Percentiles rank a stretch among this genome's conserved stretches.
phyloP scores from a whole-genome alignment of 139 green algal genomes.

The Coelastrella sp. region DNA sequence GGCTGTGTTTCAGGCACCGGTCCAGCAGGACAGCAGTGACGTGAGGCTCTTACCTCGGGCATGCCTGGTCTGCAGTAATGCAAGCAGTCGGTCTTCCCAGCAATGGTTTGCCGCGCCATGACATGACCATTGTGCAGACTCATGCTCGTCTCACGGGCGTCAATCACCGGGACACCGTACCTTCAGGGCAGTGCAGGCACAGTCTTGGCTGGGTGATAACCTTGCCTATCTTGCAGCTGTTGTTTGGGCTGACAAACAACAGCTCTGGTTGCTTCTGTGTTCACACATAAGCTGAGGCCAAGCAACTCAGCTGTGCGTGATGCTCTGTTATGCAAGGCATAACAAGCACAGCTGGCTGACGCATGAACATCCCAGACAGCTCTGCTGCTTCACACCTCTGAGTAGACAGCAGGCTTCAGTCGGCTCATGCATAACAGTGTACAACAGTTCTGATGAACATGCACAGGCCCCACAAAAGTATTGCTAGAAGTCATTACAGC shows the following conservation, averaged over 20 bases:
- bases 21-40: not conserved
- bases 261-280: no score
- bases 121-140: conserved; percentile 7
- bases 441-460: no score
- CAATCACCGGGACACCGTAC: not conserved
- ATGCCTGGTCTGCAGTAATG: conserved; percentile 34
- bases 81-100: conserved; percentile 3
- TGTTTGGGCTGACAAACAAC: not conserved
- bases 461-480: no score
- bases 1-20: not conserved
- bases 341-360: no score
- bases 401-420: no score
- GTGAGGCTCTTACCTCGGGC: conserved; percentile 12
- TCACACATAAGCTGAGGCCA: no score
- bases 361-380: no score
- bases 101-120: not conserved
- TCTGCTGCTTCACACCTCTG: no score
- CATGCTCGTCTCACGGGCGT: not conserved
- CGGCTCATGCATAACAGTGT: no score
- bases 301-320: no score
- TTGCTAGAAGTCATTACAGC: no score
- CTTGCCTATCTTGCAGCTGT: not conserved
- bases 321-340: no score
- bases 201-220: not conserved
- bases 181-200: not conserved